A percentile compares a stretch with the other conserved stretches of the same genome.
Evolutionary conservation across 2,329 filamentous ascomycete genomes (phyloP).

Genomic region (Aspergillus sp.): DNA sequence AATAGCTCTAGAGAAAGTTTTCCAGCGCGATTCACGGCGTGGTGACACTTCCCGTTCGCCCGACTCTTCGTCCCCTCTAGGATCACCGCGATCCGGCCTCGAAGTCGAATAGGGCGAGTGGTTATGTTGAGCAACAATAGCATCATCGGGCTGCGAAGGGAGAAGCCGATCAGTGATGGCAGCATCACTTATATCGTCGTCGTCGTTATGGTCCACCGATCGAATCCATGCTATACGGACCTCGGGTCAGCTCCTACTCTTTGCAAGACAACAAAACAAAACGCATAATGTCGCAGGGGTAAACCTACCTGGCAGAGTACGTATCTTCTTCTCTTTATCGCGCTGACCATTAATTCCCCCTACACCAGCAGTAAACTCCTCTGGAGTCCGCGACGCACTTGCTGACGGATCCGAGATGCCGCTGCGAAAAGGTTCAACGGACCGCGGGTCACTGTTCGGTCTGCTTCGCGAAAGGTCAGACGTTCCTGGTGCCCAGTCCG

Average conservation of each 20-base stretch:
- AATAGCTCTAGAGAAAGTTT: conserved; percentile 38
- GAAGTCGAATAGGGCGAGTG: conserved; percentile 32
- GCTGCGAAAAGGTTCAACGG: conserved; percentile 12
- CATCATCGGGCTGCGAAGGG: conserved; percentile 32
- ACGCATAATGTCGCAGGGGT: too few relatives aligned
- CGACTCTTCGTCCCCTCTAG: conserved; percentile 5
- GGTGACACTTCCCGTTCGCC: background rate
- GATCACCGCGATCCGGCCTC: conserved; percentile 12
- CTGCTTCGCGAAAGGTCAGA: conserved; percentile 6
- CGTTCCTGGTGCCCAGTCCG: conserved; percentile 9
- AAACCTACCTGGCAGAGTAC: conserved; percentile 35
- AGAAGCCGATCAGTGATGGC: conserved; percentile 28
- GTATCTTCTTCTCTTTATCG: conserved; percentile 12
- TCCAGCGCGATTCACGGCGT: conserved; percentile 42
- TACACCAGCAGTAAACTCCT: conserved; percentile 12
- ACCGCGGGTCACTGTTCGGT: conserved; percentile 15
- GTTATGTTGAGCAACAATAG: conserved; percentile 44
- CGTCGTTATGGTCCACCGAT: conserved; percentile 32
- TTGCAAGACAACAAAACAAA: background rate
- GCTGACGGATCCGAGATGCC: conserved; percentile 15
- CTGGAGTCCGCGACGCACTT: conserved; percentile 12
- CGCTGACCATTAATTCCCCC: conserved; percentile 1
- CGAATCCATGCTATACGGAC: conserved; percentile 37
- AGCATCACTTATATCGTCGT: conserved; percentile 33
- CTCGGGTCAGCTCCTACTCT: background rate